A percentile compares a stretch with the other conserved stretches of the same genome.
These are phyloP conservation scores for Beauveria pseudobassiana DNA, from an alignment of 2,329 filamentous ascomycete species.

Conservation along the genomic window DNA sequence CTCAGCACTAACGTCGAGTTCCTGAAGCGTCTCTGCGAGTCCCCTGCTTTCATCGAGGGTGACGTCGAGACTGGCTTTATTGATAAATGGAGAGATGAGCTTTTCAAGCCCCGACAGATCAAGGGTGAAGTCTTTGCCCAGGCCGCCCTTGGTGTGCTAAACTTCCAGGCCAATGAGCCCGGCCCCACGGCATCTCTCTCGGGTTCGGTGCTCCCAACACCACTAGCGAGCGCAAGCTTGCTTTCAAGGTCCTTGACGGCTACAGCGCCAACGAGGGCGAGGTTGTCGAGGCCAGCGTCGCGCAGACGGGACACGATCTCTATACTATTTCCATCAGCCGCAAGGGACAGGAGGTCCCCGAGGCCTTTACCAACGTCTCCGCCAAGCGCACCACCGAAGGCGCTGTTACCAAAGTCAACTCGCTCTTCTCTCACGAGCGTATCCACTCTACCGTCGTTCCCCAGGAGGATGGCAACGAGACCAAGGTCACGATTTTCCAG, in stretches of 20 bases:
- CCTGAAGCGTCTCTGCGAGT: constrained; percentile 77
- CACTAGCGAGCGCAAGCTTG: constrained; percentile 38
- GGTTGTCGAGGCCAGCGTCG: constrained; percentile 46
- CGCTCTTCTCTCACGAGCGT: constrained; percentile 73
- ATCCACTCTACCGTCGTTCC: constrained; percentile 71
- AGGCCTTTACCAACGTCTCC: constrained; percentile 38
- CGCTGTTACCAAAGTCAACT: constrained; percentile 26
- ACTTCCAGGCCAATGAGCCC: constrained; percentile 35
- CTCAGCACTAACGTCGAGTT: constrained; percentile 96
- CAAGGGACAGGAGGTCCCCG: constrained; percentile 28
- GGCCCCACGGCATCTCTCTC: constrained; percentile 42
- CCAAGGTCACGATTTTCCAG: constrained; percentile 72
- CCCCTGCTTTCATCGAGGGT: constrained; percentile 73
- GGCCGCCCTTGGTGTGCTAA: constrained; percentile 70
- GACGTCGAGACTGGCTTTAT: constrained; percentile 97
- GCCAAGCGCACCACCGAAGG: constrained; percentile 27
- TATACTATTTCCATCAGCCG: constrained; percentile 41
- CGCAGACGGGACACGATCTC: constrained; percentile 39
- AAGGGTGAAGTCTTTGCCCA: constrained; percentile 74
- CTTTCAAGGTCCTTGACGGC: constrained; percentile 52
- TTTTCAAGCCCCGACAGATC: constrained; percentile 60
- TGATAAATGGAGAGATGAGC: constrained; percentile 71
- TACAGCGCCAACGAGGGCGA: constrained; percentile 57
- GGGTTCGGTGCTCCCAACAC: constrained; percentile 44
- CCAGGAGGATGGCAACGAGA: constrained; percentile 42